phyloP scores from a whole-genome alignment of 2,329 filamentous ascomycete genomes.

The Thelonectria rubi region DNA sequence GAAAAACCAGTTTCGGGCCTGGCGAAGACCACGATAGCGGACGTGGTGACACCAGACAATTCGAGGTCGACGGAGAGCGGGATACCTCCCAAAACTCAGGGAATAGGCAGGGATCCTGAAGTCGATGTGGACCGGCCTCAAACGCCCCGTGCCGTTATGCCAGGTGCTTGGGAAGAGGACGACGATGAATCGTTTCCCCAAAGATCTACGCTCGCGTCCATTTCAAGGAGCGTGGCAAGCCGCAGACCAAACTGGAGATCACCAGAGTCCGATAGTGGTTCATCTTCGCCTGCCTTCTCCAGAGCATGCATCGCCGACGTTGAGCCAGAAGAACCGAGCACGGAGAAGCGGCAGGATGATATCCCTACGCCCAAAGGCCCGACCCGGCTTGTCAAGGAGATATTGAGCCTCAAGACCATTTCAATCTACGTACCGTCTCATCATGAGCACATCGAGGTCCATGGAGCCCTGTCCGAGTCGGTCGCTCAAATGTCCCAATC shows the following conservation, averaged over 20 bases:
- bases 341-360: conserved; percentile 49
- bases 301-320: conserved; percentile 35
- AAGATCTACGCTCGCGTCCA: conserved; percentile 22
- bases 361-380: conserved; percentile 61
- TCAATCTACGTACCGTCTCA: conserved; percentile 64
- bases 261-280: conserved; percentile 35
- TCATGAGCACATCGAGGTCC: conserved; percentile 55
- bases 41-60: background rate
- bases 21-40: background rate
- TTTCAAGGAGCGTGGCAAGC: conserved; percentile 16
- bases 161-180: conserved; percentile 61
- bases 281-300: conserved; percentile 44
- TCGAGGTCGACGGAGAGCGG: background rate
- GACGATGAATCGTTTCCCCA: conserved; percentile 34
- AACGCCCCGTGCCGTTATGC: conserved; percentile 50
- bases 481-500: conserved; percentile 43
- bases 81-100: background rate
- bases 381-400: conserved; percentile 64
- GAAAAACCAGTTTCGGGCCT: background rate
- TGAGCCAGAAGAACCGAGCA: conserved; percentile 25
- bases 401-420: conserved; percentile 59
- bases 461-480: conserved; percentile 43
- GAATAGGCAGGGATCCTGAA: background rate
- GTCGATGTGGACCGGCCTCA: conserved; percentile 10
- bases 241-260: conserved; percentile 21